Evolutionary conservation across 225 moss, liverwort and hornwort genomes (phyloP).

Genomic region (Ulota crispa): DNA sequence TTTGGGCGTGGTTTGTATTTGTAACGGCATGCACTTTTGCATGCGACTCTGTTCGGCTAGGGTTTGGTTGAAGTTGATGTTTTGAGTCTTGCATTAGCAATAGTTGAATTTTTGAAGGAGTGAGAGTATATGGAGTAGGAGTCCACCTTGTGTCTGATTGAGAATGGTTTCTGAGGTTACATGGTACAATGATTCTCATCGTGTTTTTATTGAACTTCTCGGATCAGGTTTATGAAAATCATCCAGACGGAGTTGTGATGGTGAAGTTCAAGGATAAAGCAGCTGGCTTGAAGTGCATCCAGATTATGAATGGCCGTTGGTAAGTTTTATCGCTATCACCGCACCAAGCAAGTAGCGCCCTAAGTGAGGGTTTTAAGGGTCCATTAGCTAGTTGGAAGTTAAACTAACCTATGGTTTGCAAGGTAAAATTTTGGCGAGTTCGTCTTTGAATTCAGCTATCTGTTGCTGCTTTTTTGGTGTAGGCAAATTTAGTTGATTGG

Average conservation of each 20-base stretch:
- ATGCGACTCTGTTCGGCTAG: neutral
- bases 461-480: neutral
- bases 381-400: neutral
- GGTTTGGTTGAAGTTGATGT: slow-evolving; percentile 8
- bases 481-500: neutral
- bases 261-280: slow-evolving; percentile 95
- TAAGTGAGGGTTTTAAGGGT: neutral
- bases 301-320: slow-evolving; percentile 98
- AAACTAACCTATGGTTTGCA: neutral
- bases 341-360: neutral
- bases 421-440: neutral
- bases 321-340: slow-evolving; percentile 26
- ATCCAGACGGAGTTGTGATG: slow-evolving; percentile 99
- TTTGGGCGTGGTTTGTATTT: neutral
- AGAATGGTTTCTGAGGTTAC: neutral
- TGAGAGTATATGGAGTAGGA: neutral
- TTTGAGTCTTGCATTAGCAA: slow-evolving; percentile 7
- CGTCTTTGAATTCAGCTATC: neutral
- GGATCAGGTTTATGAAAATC: slow-evolving; percentile 89
- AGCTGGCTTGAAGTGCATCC: slow-evolving; percentile 87
- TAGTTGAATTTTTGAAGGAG: neutral
- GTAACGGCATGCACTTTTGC: neutral
- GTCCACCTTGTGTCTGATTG: neutral
- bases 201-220: neutral
- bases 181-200: neutral